Evolutionary conservation across 2,329 filamentous ascomycete species (phyloP), one percentile per base, ranked within the genome.

Genomic region (Monosporascus sp.): DNA sequence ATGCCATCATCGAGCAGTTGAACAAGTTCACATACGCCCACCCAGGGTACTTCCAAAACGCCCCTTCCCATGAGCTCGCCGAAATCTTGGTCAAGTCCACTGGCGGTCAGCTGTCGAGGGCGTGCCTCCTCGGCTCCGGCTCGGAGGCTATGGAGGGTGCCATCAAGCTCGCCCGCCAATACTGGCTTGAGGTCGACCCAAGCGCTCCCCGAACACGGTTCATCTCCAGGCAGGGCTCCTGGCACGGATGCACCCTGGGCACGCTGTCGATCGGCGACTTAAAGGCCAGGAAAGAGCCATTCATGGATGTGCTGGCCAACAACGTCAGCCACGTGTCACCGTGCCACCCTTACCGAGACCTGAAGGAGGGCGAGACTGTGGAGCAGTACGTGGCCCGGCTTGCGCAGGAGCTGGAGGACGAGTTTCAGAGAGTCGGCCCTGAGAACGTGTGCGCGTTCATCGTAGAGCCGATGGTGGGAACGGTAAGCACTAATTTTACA

Each of bases 91-190:
- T 31, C 27, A 31, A 31, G 27, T 31, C 27, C 41, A 44, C 41
- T 9, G 11, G 17, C 1, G 41, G 41, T 20, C 17, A 14, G 20
- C 20, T 44, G 41, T 19, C 11, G 7, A 44, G 20, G 20, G 41
- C 20, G 7, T 44, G 11, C 20, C 20, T 44, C 17, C n/a, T 20
- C 7, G 41, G 41, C 7, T 44, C 52, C 80, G 78, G 81, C 7
- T 84, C 81, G 38, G 85, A 88, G 68, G 84, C 84, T 6, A 78
- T 82, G 58, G 85, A 89, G 63, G 83, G 82, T 3, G 82, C 84
- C 1, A 65, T 86, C 59, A 89, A 88, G 63, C 68, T 88, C 20
- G 76, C 81, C 7, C 72, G 82, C 3, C 86, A 89, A 63, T 88
- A 83, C 62, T 85, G 80, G 57, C 72, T 84, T 9, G 83, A 86